Evolutionary conservation across 345 rosid genomes (phyloP), one percentile per base, ranked within the genome.

Genomic region (Clarkia xantiana): DNA sequence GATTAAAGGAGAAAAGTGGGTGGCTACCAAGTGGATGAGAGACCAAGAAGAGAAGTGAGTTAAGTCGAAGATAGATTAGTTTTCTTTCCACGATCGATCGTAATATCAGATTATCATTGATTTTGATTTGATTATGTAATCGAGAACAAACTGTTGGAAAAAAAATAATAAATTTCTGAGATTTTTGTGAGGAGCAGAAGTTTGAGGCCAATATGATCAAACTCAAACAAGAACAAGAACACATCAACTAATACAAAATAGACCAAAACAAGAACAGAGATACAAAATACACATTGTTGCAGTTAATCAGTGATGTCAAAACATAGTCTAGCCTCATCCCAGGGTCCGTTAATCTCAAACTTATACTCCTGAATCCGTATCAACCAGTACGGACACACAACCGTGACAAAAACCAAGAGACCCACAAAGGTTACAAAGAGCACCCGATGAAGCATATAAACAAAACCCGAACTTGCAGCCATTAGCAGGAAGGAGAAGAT

Each of bases 321-420:
- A 64, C 95, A 91, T 14, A 86, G 94, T 56, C 81, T 83, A 58
- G 97, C 98, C 67, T 91, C 98, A 65, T 91, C 96, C 98, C 96
- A 91, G 29, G 98, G 96, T 38, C 94, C 94, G 49, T 91, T 81
- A 34, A 91, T 86, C 86, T 91, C 98, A 63, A 91, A 91, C 71
- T 91, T 91, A 56, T 79, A 91, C 42, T 78, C 89, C 64, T 91
- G 94, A 60, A 86, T 91, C 67, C 73, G 65, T 11, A 86, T 81
- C 11, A 90, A 82, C 93, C 94, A 90, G 40, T 75, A 86, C 41
- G 98, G 98, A 9, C 98, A 83, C 16, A 90, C 77, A 4, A 86
- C 62, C 44, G 69, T 83, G 1, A 90, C 82, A 66, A 90, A 76
- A 49, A 83, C 69, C 67, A 86, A 53, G 45, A 83, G 50, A 41